Percentiles rank a stretch among this genome's conserved stretches.
phyloP scores from a whole-genome alignment of 768 basidiomycete genomes.

The Termitomyces sp. region DNA sequence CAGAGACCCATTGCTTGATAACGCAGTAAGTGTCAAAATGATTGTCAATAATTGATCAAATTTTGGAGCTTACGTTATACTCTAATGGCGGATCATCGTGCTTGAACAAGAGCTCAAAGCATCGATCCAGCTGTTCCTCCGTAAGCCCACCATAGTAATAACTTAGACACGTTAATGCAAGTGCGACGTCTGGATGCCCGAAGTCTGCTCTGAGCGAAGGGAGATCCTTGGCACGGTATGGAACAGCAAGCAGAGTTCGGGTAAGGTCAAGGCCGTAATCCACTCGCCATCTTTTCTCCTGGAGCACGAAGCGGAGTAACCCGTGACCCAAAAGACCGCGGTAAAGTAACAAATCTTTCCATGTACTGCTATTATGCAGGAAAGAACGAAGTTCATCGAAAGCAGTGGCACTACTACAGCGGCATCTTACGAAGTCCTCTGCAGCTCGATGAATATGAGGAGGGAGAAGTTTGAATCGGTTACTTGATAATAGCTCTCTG shows the following conservation, averaged over 20 bases:
- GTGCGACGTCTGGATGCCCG: slow-evolving; percentile 44
- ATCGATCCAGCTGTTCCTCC: slow-evolving; percentile 27
- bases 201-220: slow-evolving; percentile 43
- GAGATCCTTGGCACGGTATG: slow-evolving; percentile 48
- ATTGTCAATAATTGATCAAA: background rate
- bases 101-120: slow-evolving; percentile 32
- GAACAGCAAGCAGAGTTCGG: slow-evolving; percentile 44
- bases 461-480: slow-evolving; percentile 16
- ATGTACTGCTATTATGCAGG: slow-evolving; percentile 13
- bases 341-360: slow-evolving; percentile 34
- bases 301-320: slow-evolving; percentile 31
- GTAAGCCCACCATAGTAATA: slow-evolving; percentile 46
- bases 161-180: slow-evolving; percentile 38
- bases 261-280: slow-evolving; percentile 41
- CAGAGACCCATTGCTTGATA: slow-evolving; percentile 2
- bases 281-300: slow-evolving; percentile 41
- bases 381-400: slow-evolving; percentile 8
- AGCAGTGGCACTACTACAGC: background rate
- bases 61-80: slow-evolving; percentile 23
- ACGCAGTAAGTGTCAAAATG: background rate
- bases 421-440: slow-evolving; percentile 17
- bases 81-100: slow-evolving; percentile 34
- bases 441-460: slow-evolving; percentile 12
- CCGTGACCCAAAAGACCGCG: slow-evolving; percentile 39
- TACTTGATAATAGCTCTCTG: slow-evolving; percentile 15